Conservation (phyloP, 768 basidiomycete genomes). For the Tulasnella calospora region DNA sequence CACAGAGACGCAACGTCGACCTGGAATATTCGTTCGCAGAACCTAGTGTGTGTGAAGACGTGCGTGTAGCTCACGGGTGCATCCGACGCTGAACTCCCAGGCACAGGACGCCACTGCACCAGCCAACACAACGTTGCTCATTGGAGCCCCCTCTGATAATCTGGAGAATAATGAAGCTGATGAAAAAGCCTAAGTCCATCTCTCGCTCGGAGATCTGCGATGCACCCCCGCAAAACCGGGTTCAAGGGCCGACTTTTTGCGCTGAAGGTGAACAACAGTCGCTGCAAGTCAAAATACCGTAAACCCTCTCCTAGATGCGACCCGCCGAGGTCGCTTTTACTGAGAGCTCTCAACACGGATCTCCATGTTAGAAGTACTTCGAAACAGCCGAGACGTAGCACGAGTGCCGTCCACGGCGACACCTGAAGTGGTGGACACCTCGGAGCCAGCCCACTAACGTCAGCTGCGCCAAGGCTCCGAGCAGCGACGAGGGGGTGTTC, state of each 20-base stretch:
- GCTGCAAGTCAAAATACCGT: slow-evolving; percentile 4
- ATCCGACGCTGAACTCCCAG: background rate
- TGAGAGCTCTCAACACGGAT: background rate
- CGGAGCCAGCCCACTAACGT: background rate
- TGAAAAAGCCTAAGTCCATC: background rate
- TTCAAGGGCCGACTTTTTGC: background rate
- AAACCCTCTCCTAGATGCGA: background rate
- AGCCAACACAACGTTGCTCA: background rate
- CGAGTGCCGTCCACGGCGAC: background rate
- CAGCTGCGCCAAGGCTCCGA: background rate
- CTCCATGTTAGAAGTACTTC: background rate
- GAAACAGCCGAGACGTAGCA: background rate
- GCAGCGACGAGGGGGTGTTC: background rate
- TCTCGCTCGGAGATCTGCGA: background rate
- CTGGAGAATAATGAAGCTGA: background rate
- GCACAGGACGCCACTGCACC: background rate
- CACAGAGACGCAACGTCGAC: background rate
- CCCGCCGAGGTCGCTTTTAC: background rate
- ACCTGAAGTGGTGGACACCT: background rate
- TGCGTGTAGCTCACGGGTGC: background rate
- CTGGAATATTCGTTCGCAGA: background rate
- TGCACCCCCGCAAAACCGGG: background rate
- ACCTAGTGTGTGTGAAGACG: background rate
- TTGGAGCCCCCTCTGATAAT: background rate
- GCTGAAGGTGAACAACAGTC: background rate